Conservation (phyloP, 768 basidiomycete genomes). For the Rhodotorula diobovata region DNA sequence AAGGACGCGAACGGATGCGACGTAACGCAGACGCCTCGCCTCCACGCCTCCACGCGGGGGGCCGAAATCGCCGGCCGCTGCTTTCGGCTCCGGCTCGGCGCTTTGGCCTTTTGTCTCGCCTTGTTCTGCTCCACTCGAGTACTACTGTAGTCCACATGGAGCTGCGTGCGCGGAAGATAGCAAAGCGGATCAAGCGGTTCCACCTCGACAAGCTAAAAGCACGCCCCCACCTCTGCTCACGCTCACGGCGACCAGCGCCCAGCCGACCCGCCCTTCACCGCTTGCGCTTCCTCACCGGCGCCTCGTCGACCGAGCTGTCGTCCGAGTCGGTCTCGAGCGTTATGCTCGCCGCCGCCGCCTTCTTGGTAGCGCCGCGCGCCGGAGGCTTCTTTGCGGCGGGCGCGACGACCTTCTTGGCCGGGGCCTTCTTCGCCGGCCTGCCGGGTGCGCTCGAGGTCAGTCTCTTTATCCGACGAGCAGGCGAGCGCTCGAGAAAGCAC, state of each 20-base stretch:
- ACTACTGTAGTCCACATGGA: too few relatives aligned
- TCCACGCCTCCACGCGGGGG: too few relatives aligned
- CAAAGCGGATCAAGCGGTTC: too few relatives aligned
- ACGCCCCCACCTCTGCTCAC: too few relatives aligned
- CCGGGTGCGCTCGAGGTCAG: neutral
- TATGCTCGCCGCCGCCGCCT: conserved; percentile 6
- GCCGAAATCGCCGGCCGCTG: too few relatives aligned
- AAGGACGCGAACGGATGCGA: too few relatives aligned
- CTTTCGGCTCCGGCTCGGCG: too few relatives aligned
- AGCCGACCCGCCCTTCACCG: neutral
- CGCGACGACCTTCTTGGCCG: conserved; percentile 11
- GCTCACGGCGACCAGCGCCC: neutral
- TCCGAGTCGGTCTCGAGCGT: conserved; percentile 16
- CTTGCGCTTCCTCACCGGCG: conserved; percentile 9
- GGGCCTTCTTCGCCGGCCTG: conserved; percentile 9
- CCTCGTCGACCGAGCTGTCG: conserved; percentile 14
- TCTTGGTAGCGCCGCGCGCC: conserved; percentile 5
- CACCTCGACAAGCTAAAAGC: too few relatives aligned
- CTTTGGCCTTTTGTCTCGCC: too few relatives aligned
- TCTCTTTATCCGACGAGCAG: neutral
- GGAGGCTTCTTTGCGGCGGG: conserved; percentile 12
- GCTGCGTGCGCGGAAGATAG: too few relatives aligned
- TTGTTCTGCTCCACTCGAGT: too few relatives aligned
- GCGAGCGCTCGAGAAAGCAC: neutral
- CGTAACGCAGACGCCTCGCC: too few relatives aligned